Percentiles rank a stretch among this genome's conserved stretches.
These are phyloP conservation scores for Akanthomyces dipterigenus DNA, from an alignment of 2,329 filamentous ascomycete genomes.

Conservation along the genomic window DNA sequence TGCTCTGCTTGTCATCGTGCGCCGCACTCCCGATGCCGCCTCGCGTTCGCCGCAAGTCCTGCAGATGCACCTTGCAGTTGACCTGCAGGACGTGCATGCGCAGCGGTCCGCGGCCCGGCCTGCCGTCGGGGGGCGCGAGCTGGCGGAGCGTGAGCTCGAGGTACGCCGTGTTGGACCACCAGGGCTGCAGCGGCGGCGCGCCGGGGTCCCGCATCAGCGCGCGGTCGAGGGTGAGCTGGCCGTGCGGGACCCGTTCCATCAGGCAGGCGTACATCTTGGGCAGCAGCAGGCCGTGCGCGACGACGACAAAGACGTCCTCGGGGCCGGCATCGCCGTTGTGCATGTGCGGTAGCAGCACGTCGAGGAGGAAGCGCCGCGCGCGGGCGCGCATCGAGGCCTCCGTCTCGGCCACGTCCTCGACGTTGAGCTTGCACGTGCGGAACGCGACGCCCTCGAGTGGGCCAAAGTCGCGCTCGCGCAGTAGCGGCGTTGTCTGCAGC, in stretches of 20 bases:
- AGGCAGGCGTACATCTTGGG: constrained; percentile 56
- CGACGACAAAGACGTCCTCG: constrained; percentile 49
- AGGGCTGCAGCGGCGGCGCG: constrained; percentile 20
- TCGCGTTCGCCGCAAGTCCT: constrained; percentile 67
- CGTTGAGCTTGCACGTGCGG: constrained; percentile 22
- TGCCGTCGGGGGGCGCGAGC: constrained; percentile 14
- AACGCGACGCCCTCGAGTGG: constrained; percentile 61
- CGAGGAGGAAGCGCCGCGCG: constrained; percentile 58
- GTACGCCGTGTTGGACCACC: constrained; percentile 50
- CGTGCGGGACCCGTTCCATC: constrained; percentile 39
- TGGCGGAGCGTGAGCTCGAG: constrained; percentile 23
- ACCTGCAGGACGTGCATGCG: constrained; percentile 46
- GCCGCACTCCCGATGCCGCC: constrained; percentile 75
- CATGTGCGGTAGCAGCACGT: constrained; percentile 45
- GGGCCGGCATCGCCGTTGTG: constrained; percentile 22
- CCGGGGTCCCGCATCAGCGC: background rate
- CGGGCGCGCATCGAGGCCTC: constrained; percentile 59
- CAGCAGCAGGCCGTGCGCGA: constrained; percentile 80
- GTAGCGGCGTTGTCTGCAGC: constrained; percentile 26
- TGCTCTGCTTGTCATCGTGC: constrained; percentile 70
- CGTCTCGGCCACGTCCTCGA: constrained; percentile 55
- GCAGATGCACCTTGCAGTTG: constrained; percentile 67
- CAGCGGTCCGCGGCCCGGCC: background rate
- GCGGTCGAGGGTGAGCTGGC: constrained; percentile 1
- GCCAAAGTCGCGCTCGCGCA: constrained; percentile 72